Conservation (phyloP, 257 asterid genomes). For the Henckelia pumila region DNA sequence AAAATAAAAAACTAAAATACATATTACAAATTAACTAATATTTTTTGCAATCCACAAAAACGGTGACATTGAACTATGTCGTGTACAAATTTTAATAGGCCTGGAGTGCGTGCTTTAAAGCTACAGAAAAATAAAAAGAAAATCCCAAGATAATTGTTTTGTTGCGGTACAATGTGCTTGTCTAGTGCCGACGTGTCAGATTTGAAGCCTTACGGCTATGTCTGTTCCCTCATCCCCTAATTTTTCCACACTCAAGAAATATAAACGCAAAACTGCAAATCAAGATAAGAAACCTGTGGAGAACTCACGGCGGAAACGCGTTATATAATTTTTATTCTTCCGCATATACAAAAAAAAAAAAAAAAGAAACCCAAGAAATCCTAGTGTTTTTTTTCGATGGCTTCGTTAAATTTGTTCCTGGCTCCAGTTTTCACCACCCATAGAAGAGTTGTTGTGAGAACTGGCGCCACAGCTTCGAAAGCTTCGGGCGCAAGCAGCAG, state of each 20-base stretch:
- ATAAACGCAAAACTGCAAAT: neutral
- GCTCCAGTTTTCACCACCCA: conserved; percentile 50
- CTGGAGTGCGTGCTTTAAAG: too few species aligned
- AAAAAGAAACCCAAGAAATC: conserved; percentile 6
- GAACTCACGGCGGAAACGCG: conserved; percentile 55
- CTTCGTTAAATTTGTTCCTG: conserved; percentile 63
- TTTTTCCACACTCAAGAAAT: conserved; percentile 9
- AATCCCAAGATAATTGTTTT: too few species aligned
- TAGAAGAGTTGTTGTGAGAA: conserved; percentile 48
- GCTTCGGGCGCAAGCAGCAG: conserved; percentile 51
- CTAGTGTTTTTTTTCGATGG: conserved; percentile 38
- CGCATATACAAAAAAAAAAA: conserved; percentile 6
- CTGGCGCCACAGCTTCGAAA: conserved; percentile 67
- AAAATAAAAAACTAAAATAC: too few species aligned
- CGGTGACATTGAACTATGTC: too few species aligned
- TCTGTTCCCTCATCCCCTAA: conserved; percentile 18
- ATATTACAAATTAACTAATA: too few species aligned
- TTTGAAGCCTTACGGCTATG: conserved; percentile 36
- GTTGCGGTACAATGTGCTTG: too few species aligned
- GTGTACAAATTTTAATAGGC: too few species aligned
- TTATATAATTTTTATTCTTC: conserved; percentile 18
- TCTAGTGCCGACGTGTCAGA: conserved; percentile 5
- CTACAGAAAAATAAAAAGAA: too few species aligned
- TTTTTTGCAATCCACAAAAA: too few species aligned
- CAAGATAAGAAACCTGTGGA: conserved; percentile 83